Evolutionary conservation across 441 rosid species (phyloP).

Genomic region (Adansonia gregorii): DNA sequence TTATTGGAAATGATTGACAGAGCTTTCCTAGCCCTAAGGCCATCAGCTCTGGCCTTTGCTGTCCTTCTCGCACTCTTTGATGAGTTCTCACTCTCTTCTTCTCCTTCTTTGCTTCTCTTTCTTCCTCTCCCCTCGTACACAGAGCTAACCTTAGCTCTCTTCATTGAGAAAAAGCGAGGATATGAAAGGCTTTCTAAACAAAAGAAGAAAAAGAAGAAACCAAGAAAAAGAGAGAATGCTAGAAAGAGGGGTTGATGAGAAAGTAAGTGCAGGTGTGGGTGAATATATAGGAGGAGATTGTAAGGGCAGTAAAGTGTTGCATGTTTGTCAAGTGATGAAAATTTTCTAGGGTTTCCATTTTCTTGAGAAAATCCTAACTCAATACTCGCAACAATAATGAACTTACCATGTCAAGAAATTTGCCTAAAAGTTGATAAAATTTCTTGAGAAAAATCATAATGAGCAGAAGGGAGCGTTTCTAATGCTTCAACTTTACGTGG

Average conservation of each 20-base stretch:
- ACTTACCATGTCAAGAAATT: constrained; percentile 11
- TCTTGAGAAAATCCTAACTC: not conserved
- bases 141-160: constrained; percentile 31
- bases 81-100: not conserved
- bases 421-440: not conserved
- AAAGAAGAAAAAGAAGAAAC: not conserved
- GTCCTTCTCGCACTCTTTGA: constrained; percentile 26
- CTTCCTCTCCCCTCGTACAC: constrained; percentile 29
- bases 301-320: not conserved
- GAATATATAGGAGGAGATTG: not conserved
- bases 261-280: not conserved
- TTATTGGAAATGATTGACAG: not conserved
- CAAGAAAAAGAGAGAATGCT: not conserved
- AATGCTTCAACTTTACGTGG: not conserved
- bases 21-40: not conserved
- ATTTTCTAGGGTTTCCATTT: not conserved
- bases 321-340: not conserved
- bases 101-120: constrained; percentile 17
- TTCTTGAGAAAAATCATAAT: not conserved
- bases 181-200: not conserved
- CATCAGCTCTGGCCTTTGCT: constrained; percentile 27
- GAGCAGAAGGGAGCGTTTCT: not conserved
- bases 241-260: not conserved
- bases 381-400: not conserved
- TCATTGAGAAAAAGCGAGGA: constrained; percentile 18